These are phyloP conservation scores for Peronospora destructor DNA, from an alignment of 352 stramenopile species.

Conservation along the genomic window DNA sequence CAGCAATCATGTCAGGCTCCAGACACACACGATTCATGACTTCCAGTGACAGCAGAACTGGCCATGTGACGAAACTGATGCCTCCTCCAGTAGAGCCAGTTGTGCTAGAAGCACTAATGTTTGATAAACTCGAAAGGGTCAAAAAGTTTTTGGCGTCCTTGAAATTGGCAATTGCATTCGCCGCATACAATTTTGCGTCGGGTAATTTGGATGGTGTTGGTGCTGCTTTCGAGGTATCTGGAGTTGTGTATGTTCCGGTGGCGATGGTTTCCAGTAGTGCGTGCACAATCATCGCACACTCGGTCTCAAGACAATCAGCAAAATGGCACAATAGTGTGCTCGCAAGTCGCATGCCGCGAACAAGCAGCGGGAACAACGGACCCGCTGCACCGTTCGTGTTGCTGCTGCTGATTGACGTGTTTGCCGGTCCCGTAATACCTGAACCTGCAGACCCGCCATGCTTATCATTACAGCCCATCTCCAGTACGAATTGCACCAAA, in stretches of 20 bases:
- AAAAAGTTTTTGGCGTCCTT: slow-evolving; percentile 69
- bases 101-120: slow-evolving; percentile 14
- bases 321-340: slow-evolving; percentile 75
- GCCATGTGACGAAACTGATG: slow-evolving; percentile 80
- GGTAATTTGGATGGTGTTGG: slow-evolving; percentile 43
- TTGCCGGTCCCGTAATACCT: slow-evolving; percentile 27
- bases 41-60: slow-evolving; percentile 71
- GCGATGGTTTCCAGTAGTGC: slow-evolving; percentile 72
- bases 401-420: slow-evolving; percentile 33
- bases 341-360: slow-evolving; percentile 76
- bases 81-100: slow-evolving; percentile 10
- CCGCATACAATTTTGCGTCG: slow-evolving; percentile 34
- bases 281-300: slow-evolving; percentile 59
- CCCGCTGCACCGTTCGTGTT: slow-evolving; percentile 22
- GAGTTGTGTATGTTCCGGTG: slow-evolving; percentile 58
- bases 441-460: slow-evolving; percentile 26
- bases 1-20: slow-evolving; percentile 60
- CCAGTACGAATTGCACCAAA: slow-evolving; percentile 61
- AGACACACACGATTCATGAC: slow-evolving; percentile 69
- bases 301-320: slow-evolving; percentile 50
- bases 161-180: slow-evolving; percentile 32
- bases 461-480: slow-evolving; percentile 56
- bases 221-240: slow-evolving; percentile 45
- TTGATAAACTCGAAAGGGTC: slow-evolving; percentile 33
- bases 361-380: slow-evolving; percentile 73